Conservation (phyloP, 2,329 filamentous ascomycete genomes). For the Trichoderma harzianum region DNA sequence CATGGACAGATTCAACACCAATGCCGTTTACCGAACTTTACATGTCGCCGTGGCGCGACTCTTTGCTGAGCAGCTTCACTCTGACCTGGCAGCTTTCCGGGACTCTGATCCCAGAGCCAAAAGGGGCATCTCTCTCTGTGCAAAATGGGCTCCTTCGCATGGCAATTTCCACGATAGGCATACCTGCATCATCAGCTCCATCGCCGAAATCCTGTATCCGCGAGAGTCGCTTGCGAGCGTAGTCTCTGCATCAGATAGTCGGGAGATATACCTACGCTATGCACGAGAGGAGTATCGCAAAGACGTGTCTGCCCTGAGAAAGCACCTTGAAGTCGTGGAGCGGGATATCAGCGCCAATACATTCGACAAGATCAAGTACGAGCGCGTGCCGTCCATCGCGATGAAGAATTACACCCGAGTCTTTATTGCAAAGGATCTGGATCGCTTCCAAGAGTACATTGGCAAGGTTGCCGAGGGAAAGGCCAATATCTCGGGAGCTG, state of each 20-base stretch:
- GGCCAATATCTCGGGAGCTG: constrained; percentile 52
- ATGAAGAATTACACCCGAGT: constrained; percentile 51
- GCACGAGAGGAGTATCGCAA: constrained; percentile 53
- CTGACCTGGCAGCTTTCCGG: constrained; percentile 43
- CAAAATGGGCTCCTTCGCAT: constrained; percentile 58
- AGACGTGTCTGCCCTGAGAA: constrained; percentile 50
- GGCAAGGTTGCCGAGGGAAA: constrained; percentile 46
- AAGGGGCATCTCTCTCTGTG: constrained; percentile 51
- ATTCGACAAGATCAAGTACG: constrained; percentile 52
- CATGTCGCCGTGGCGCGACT: constrained; percentile 53
- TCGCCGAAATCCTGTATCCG: constrained; percentile 53
- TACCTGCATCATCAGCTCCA: constrained; percentile 54
- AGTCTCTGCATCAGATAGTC: constrained; percentile 35
- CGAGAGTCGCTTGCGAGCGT: constrained; percentile 29
- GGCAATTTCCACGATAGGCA: constrained; percentile 56
- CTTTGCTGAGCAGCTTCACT: constrained; percentile 53
- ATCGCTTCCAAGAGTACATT: constrained; percentile 49
- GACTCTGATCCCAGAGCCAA: constrained; percentile 38
- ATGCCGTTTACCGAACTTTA: constrained; percentile 48
- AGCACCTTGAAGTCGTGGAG: constrained; percentile 52
- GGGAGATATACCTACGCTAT: constrained; percentile 51
- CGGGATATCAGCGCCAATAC: constrained; percentile 45
- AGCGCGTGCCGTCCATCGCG: constrained; percentile 53
- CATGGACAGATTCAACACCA: constrained; percentile 38
- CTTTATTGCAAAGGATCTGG: constrained; percentile 50